Evolutionary conservation across 768 basidiomycete species (phyloP).

Genomic region (Tricholoma bakamatsutake): DNA sequence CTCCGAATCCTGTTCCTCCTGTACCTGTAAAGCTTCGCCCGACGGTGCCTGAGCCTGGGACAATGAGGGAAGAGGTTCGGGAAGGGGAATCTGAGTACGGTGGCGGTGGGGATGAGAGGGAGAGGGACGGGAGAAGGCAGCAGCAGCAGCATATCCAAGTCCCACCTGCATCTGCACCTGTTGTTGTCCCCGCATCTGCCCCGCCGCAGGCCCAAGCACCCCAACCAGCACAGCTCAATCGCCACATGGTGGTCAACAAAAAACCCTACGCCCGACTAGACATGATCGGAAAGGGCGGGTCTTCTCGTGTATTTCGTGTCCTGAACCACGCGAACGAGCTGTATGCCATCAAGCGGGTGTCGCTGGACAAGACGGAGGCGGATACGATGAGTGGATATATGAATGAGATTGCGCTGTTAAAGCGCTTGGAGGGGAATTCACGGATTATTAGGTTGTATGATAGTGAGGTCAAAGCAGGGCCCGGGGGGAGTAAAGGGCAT

Average conservation of each 20-base stretch:
- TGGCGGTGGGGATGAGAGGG: slow-evolving; percentile 26
- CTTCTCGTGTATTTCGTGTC: slow-evolving; percentile 93
- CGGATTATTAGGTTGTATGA: slow-evolving; percentile 90
- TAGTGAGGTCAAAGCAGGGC: slow-evolving; percentile 74
- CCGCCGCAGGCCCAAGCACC: slow-evolving; percentile 4
- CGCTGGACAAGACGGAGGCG: slow-evolving; percentile 80
- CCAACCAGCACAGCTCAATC: slow-evolving; percentile 29
- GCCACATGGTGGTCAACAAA: slow-evolving; percentile 61
- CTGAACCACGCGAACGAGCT: slow-evolving; percentile 70
- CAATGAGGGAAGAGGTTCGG: slow-evolving; percentile 28
- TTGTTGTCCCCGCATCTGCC: slow-evolving; percentile 8
- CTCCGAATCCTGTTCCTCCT: slow-evolving; percentile 8
- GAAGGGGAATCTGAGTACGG: slow-evolving; percentile 27
- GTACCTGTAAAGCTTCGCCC: slow-evolving; percentile 50
- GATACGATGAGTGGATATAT: slow-evolving; percentile 91
- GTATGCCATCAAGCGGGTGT: slow-evolving; percentile 89
- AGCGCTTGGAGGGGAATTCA: slow-evolving; percentile 90
- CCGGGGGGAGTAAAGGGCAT: slow-evolving; percentile 65
- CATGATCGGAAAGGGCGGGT: slow-evolving; percentile 89
- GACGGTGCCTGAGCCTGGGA: slow-evolving; percentile 49
- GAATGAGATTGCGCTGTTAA: slow-evolving; percentile 92
- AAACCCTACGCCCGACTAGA: slow-evolving; percentile 80
- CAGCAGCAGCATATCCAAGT: slow-evolving; percentile 27
- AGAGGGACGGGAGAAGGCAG: slow-evolving; percentile 28
- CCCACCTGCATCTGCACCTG: slow-evolving; percentile 30